These are phyloP conservation scores for Mycena kentingensis DNA, from an alignment of 768 basidiomycete genomes.

Conservation along the genomic window DNA sequence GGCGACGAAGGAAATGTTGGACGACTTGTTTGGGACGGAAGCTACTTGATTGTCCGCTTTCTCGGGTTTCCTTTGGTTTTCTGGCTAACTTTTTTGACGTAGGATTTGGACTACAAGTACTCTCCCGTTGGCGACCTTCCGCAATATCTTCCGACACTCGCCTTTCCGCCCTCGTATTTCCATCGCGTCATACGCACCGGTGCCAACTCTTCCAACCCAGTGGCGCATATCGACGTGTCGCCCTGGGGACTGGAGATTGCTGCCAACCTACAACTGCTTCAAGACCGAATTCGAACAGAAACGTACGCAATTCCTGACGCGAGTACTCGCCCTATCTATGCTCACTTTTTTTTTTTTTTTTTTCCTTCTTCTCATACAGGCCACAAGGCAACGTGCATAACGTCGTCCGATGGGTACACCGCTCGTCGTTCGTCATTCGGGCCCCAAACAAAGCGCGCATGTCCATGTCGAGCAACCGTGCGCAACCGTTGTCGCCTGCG, in stretches of 20 bases:
- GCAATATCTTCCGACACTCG: constrained; percentile 75
- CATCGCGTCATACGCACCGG: constrained; percentile 79
- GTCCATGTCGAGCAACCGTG: constrained; percentile 32
- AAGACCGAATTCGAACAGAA: constrained; percentile 76
- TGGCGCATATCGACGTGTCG: constrained; percentile 71
- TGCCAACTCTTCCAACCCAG: constrained; percentile 52
- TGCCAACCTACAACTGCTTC: constrained; percentile 70
- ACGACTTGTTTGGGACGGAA: constrained; percentile 87
- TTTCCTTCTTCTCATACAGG: constrained; percentile 38
- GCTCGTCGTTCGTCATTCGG: constrained; percentile 72
- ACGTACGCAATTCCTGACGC: constrained; percentile 56
- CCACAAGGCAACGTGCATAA: constrained; percentile 79
- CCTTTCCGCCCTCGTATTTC: constrained; percentile 88
- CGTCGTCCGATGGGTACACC: constrained; percentile 84
- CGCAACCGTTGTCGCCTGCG: constrained; percentile 22
- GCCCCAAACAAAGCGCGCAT: constrained; percentile 42
- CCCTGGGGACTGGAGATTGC: constrained; percentile 83
- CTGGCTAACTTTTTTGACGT: constrained; percentile 8
- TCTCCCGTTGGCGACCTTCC: constrained; percentile 76
- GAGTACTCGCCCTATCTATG: not conserved
- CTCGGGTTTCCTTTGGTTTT: constrained; percentile 18
- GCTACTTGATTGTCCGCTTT: constrained; percentile 73
- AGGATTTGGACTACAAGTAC: constrained; percentile 88
- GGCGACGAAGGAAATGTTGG: constrained; percentile 86
- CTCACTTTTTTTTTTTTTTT: constrained; percentile 10